Evolutionary conservation across 2,329 filamentous ascomycete genomes (phyloP), one percentile per base, ranked within the genome.

Genomic region (Colletotrichum musicola): DNA sequence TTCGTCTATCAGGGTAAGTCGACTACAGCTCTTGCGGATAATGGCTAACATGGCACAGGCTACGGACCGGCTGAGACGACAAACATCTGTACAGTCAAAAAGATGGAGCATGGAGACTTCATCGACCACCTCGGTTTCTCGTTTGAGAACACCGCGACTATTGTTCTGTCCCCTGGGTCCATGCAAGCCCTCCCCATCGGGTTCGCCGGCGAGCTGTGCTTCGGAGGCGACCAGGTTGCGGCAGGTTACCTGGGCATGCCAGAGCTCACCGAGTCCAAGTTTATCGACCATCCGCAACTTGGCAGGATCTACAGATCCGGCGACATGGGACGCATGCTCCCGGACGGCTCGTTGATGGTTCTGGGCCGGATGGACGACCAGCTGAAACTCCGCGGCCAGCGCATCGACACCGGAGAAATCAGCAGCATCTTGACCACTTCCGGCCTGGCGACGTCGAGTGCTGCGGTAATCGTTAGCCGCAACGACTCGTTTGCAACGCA

Each of bases 51-150:
- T 4, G 30, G 40, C 1, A 47, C 20, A 83, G 82, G 90, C 0
- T 97, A 97, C 71, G 93, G 93, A 0, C 93, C 94, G 0, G 93
- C 92, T 0, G 94, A 97, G 77, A 94, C 92, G 0, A 97, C 93
- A 1, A 97, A 97, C 72, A 94, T 97, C 20, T 97, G 93, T 79
- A 94, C 92, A 0, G 86, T 95, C 9, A 90, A 90, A 68, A 83
- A 86, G 46, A 89, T 95, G 76, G 78, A 81, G 0, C 72, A 73
- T 0, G 79, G 82, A 0, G 88, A 94, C 73, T 80, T 86, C 20
- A 88, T 93, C 58, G 90, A 90, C 69, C 94, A 95, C 72, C 89
- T 97, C n/a, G 95, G 95, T 0, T 85, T 83, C 68, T 86, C 90
- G 0, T 88, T 97, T 30, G 81, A 84, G 10, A 97, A 95, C 69